phyloP scores from a whole-genome alignment of 805 yeast species.

The Yarrowia sp. region DNA sequence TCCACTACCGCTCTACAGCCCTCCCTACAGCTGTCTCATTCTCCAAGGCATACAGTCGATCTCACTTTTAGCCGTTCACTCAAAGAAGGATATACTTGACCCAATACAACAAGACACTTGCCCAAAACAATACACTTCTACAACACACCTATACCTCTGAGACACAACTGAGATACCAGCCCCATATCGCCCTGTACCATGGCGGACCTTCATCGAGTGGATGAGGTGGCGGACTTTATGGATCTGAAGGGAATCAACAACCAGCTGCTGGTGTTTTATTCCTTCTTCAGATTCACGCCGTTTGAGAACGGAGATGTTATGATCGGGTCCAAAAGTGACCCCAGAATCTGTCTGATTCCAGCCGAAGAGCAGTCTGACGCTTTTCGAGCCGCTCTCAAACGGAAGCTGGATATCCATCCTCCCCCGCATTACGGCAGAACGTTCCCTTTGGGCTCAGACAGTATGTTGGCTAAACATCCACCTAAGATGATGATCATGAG shows the following conservation, averaged over 20 bases:
- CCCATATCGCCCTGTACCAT: not conserved
- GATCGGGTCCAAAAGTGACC: not conserved
- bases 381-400: not conserved
- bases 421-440: not conserved
- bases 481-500: not conserved
- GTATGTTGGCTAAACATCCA: not conserved
- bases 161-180: not conserved
- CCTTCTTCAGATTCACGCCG: not conserved
- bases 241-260: not conserved
- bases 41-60: slow-evolving; percentile 1
- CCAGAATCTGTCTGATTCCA: not conserved
- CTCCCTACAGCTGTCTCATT: not conserved
- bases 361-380: not conserved
- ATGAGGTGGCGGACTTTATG: slow-evolving; percentile 8
- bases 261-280: not conserved
- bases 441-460: not conserved
- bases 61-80: not conserved
- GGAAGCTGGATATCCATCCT: not conserved
- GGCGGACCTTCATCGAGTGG: not conserved
- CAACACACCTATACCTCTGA: not conserved
- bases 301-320: not conserved
- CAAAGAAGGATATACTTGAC: not conserved
- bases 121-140: not conserved
- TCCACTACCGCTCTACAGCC: too few species aligned
- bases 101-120: not conserved